Conservation (phyloP, 1,284 basidiomycete species). For the Cutaneotrichosporon sp. region DNA sequence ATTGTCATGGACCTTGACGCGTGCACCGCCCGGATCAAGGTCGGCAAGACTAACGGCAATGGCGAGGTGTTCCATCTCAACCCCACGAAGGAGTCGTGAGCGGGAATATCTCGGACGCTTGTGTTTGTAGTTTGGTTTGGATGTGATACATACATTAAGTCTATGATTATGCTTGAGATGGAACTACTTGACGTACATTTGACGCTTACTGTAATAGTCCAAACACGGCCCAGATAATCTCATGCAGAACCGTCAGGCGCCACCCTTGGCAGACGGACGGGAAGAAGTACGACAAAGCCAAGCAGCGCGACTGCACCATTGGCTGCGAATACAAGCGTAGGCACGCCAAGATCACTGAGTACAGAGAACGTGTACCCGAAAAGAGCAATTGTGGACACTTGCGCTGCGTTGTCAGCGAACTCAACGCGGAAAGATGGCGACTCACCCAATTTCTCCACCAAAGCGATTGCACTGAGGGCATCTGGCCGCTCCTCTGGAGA, state of each 20-base stretch:
- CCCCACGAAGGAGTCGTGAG: neutral
- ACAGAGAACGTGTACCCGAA: conserved; percentile 36
- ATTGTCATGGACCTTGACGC: conserved; percentile 19
- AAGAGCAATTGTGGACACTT: conserved; percentile 34
- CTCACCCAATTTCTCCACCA: conserved; percentile 40
- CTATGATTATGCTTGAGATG: no score
- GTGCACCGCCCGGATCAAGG: conserved; percentile 3
- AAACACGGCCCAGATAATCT: neutral
- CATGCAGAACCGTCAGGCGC: neutral
- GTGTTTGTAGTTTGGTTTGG: no score
- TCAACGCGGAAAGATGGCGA: conserved; percentile 8
- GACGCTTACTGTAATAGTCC: neutral
- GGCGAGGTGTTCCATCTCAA: conserved; percentile 5
- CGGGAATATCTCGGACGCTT: no score
- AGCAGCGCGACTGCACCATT: conserved; percentile 41
- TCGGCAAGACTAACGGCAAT: conserved; percentile 11
- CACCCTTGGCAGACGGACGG: conserved; percentile 31
- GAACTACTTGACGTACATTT: no score
- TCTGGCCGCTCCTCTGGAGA: conserved; percentile 29
- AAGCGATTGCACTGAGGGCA: conserved; percentile 42
- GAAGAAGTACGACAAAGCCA: conserved; percentile 30
- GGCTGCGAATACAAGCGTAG: conserved; percentile 32
- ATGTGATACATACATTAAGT: no score
- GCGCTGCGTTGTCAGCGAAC: conserved; percentile 18
- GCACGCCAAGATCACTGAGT: conserved; percentile 28